phyloP scores from a whole-genome alignment of 306 rosid species.

The Medicago ruthenica region DNA sequence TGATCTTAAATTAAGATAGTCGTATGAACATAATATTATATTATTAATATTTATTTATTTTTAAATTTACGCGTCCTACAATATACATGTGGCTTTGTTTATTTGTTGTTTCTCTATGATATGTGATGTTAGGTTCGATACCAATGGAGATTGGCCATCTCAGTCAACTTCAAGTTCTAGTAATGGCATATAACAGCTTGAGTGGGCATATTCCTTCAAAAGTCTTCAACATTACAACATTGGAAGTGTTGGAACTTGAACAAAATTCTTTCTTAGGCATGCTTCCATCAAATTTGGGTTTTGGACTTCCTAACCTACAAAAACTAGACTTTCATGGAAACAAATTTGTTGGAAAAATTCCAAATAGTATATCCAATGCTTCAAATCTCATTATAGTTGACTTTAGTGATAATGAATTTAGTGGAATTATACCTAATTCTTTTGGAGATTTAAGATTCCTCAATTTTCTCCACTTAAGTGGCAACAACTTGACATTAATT shows the following conservation, averaged over 20 bases:
- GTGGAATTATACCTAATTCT: constrained; percentile 18
- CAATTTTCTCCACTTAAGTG: background rate
- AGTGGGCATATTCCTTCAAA: too few species aligned
- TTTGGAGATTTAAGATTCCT: constrained; percentile 32
- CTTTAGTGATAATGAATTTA: background rate
- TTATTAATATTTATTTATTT: too few species aligned
- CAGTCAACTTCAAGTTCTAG: too few species aligned
- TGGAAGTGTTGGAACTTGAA: background rate
- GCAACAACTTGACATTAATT: constrained; percentile 2
- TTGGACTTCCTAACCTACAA: constrained; percentile 22
- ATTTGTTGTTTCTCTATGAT: too few species aligned
- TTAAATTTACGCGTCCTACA: too few species aligned
- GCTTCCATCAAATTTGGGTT: constrained; percentile 37
- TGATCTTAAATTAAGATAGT: too few species aligned
- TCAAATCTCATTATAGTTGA: constrained; percentile 1
- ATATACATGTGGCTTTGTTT: too few species aligned
- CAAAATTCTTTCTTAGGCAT: constrained; percentile 8
- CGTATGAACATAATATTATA: too few species aligned
- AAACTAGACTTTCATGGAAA: background rate
- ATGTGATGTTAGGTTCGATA: too few species aligned
- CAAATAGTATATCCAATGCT: constrained; percentile 40
- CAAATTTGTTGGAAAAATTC: constrained; percentile 37
- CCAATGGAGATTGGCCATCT: too few species aligned
- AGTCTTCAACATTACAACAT: background rate
- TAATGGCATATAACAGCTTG: too few species aligned